A percentile compares a stretch with the other conserved stretches of the same genome.
Conservation (phyloP, 306 rosid species). For the Rubus idaeus region DNA sequence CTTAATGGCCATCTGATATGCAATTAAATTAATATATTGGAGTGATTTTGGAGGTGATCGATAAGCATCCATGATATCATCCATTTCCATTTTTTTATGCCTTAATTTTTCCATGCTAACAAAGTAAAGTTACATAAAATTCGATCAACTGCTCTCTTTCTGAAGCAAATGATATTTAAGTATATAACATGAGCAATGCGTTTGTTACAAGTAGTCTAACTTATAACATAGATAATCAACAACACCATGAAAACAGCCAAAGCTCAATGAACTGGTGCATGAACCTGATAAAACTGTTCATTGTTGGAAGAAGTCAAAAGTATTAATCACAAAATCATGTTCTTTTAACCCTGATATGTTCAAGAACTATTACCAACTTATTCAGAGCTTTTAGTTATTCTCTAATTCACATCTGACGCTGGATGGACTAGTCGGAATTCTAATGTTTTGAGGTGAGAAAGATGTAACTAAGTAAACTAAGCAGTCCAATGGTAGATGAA, state of each 20-base stretch:
- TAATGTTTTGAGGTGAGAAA: not conserved
- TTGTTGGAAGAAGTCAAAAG: not conserved
- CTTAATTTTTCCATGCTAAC: not conserved
- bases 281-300: not conserved
- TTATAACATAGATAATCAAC: not conserved
- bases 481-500: not conserved
- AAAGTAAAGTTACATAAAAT: not conserved
- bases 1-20: slow-evolving; percentile 25
- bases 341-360: not conserved
- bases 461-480: not conserved
- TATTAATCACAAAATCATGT: not conserved
- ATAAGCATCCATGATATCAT: slow-evolving; percentile 20
- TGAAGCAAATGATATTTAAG: not conserved
- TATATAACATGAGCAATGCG: not conserved
- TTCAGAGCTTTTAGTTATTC: not conserved
- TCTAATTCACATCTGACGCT: not conserved
- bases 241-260: slow-evolving; percentile 2
- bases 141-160: slow-evolving; percentile 1
- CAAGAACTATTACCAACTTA: too few species aligned
- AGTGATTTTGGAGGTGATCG: not conserved
- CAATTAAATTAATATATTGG: slow-evolving; percentile 1
- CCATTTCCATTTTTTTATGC: slow-evolving; percentile 1
- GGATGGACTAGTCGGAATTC: slow-evolving; percentile 10
- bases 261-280: not conserved
- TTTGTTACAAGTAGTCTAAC: not conserved